Evolutionary conservation across 495 filamentous ascomycete genomes (phyloP), one percentile per base, ranked within the genome.

Genomic region (Talaromyces thailandensis): DNA sequence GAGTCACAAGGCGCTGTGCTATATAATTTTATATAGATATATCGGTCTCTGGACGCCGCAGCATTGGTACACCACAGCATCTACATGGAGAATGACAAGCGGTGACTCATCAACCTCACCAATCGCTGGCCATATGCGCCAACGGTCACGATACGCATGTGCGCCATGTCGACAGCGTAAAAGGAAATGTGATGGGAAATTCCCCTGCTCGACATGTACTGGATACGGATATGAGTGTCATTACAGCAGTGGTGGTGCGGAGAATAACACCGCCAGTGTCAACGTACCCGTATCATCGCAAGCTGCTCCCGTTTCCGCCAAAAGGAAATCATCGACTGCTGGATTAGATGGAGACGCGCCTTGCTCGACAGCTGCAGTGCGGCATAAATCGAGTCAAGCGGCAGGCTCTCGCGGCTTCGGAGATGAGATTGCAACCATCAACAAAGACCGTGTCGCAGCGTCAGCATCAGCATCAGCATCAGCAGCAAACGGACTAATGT

Each of bases 221-320:
- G 71, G 74, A 9, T 79, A 75, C 58, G 72, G 69, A n/a, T 78
- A 79, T 56, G 61, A 74, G 29, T 79, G 76, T 50, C 63, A 71
- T 59, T 78, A 74, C 65, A 57, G 64, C 48, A 37, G 62, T 24
- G 11, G 32, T 9, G 63, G 58, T 32, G 60, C 55, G 16, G 59
- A 50, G 1, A 50, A 1, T 8, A 52, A 7, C 18, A 8, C 45
- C 16, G 23, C 40, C 14, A 45, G 32, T 23, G n/a, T 28, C 52
- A 56, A 28, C 52, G 24, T n/a, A 48, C 21, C 52, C 16, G 25
- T 25, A 56, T 24, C 29, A 60, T 60, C 58, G 35, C 58, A 45
- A 18, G 16, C 29, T n/a, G 23, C n/a, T 6, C 51, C 51, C 14
- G 51, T 28, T 25, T 25, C 51, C n/a, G 3, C 32, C 32, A 43